Percentiles rank a stretch among this genome's conserved stretches.
Conservation (phyloP, 192 early-diverging fungal genomes). For the Spinellus fusiger region DNA sequence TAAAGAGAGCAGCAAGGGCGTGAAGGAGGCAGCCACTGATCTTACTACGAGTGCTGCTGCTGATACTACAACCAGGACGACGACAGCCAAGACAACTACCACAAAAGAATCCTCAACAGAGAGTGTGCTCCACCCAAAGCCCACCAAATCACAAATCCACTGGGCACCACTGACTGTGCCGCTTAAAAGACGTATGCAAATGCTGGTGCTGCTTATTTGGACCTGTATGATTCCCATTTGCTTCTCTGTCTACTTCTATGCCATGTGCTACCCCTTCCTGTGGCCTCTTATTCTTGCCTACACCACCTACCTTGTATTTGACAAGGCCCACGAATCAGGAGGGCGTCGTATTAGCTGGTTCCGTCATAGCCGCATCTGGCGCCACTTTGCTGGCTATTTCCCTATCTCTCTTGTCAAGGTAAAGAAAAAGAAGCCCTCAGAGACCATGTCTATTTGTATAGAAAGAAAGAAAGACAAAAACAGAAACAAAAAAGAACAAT, state of each 20-base stretch:
- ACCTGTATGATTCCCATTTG: conserved; percentile 47
- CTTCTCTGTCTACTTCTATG: conserved; percentile 54
- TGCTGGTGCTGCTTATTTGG: conserved; percentile 57
- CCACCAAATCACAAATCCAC: conserved; percentile 14
- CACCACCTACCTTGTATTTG: conserved; percentile 67
- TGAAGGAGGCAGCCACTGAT: too few species aligned
- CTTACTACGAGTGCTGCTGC: too few species aligned
- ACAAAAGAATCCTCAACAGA: not conserved
- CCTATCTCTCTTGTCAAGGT: conserved; percentile 72
- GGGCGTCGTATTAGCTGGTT: conserved; percentile 53
- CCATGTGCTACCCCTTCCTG: conserved; percentile 44
- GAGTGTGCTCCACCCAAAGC: not conserved
- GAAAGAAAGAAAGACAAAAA: not conserved
- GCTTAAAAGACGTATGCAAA: conserved; percentile 62
- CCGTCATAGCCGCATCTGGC: conserved; percentile 59
- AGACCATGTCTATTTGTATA: not conserved
- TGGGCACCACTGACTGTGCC: conserved; percentile 67
- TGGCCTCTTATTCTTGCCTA: conserved; percentile 69
- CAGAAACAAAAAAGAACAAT: conserved; percentile 1
- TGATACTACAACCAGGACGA: not conserved
- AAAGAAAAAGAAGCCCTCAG: not conserved
- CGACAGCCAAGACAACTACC: not conserved
- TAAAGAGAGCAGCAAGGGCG: too few species aligned
- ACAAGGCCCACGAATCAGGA: conserved; percentile 74
- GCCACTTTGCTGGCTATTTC: conserved; percentile 75